Evolutionary conservation across 1,284 basidiomycete species (phyloP).

Genomic region (Trichosporon sp.): DNA sequence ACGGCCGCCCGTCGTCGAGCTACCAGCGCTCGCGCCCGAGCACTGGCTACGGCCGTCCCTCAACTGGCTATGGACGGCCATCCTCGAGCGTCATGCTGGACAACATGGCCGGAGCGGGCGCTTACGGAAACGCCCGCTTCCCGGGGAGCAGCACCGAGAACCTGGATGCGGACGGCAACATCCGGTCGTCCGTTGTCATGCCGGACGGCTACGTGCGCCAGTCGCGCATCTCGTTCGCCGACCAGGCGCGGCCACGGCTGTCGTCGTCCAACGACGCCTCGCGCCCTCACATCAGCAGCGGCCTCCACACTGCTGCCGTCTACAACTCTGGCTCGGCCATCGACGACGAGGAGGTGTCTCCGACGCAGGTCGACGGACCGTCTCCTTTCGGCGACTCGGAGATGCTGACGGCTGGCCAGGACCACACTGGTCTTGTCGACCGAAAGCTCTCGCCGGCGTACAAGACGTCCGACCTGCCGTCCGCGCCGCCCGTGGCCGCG

Average conservation of each 20-base stretch:
- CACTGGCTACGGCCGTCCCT: conserved; percentile 33
- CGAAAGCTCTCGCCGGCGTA: background rate
- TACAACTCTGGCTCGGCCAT: conserved; percentile 51
- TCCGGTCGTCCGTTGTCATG: conserved; percentile 63
- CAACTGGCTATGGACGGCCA: conserved; percentile 34
- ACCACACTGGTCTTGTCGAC: background rate
- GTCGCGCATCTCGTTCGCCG: conserved; percentile 55
- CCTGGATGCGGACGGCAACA: conserved; percentile 37
- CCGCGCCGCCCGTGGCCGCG: conserved; percentile 35
- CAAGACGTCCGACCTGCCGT: conserved; percentile 32
- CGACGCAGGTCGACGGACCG: conserved; percentile 70
- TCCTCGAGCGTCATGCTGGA: conserved; percentile 52
- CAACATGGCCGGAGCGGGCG: conserved; percentile 69
- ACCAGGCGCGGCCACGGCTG: conserved; percentile 51
- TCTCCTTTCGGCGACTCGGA: conserved; percentile 68
- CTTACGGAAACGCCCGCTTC: conserved; percentile 55
- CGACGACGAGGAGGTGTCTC: conserved; percentile 60
- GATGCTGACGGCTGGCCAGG: conserved; percentile 56
- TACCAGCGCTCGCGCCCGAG: conserved; percentile 52
- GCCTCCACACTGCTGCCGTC: conserved; percentile 50
- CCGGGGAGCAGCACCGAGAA: conserved; percentile 39
- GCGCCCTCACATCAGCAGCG: conserved; percentile 45
- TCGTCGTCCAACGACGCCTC: conserved; percentile 69
- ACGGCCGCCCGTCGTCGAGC: conserved; percentile 65
- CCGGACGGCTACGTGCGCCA: conserved; percentile 52